These are phyloP conservation scores for Dalechampia spathulata DNA, from an alignment of 441 rosid species.

Conservation along the genomic window DNA sequence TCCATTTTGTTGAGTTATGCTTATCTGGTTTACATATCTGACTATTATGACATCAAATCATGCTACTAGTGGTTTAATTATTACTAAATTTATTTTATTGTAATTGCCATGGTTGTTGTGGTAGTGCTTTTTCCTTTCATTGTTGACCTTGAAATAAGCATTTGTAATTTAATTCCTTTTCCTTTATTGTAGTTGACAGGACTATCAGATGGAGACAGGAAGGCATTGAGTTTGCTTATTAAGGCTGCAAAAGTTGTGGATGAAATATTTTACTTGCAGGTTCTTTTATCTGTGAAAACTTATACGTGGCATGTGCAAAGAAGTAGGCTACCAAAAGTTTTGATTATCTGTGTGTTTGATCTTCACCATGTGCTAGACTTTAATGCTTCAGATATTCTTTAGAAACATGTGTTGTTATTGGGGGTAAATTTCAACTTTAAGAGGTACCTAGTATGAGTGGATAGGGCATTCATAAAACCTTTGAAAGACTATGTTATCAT, in stretches of 20 bases:
- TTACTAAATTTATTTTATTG: no score
- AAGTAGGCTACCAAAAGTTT: neutral
- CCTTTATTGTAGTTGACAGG: slow-evolving; percentile 57
- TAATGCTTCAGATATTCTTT: no score
- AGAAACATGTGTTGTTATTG: no score
- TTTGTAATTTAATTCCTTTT: slow-evolving; percentile 2
- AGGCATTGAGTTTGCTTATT: slow-evolving; percentile 55
- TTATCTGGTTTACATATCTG: no score
- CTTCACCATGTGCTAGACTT: neutral
- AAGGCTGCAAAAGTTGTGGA: slow-evolving; percentile 81
- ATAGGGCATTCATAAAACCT: neutral
- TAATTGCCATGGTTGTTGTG: neutral
- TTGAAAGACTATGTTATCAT: neutral
- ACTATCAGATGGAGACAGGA: slow-evolving; percentile 57
- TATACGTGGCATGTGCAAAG: neutral
- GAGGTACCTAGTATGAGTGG: neutral
- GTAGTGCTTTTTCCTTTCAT: neutral
- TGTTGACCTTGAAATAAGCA: neutral
- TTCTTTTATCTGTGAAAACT: slow-evolving; percentile 6
- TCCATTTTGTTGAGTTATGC: no score
- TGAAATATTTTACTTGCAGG: slow-evolving; percentile 85
- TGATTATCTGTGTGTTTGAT: neutral
- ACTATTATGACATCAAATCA: no score
- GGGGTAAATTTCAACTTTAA: no score
- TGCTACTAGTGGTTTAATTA: neutral